Evolutionary conservation across 1,139 yeast species (phyloP).

Genomic region (Suhomyces yuchorum): DNA sequence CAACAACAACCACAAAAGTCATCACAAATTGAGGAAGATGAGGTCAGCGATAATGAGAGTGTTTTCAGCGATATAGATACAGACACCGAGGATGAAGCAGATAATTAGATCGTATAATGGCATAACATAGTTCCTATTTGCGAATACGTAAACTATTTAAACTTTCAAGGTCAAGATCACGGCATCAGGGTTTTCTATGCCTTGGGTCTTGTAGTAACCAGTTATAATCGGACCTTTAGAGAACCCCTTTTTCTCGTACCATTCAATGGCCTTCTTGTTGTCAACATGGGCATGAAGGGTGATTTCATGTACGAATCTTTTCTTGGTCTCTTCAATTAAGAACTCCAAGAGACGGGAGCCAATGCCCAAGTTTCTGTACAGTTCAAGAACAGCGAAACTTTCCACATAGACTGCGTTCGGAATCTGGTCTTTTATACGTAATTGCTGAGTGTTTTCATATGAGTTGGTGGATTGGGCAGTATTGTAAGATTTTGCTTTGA

Average conservation of each 20-base stretch:
- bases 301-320: slow-evolving; percentile 55
- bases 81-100: slow-evolving; percentile 57
- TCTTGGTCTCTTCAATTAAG: slow-evolving; percentile 55
- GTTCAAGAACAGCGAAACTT: slow-evolving; percentile 63
- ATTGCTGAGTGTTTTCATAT: slow-evolving; percentile 29
- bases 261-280: slow-evolving; percentile 47
- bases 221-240: slow-evolving; percentile 36
- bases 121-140: slow-evolving; percentile 1
- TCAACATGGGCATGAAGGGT: slow-evolving; percentile 60
- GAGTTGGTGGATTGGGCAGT: slow-evolving; percentile 26
- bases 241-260: slow-evolving; percentile 63
- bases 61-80: slow-evolving; percentile 52
- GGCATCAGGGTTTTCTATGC: slow-evolving; percentile 51
- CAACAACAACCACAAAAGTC: slow-evolving; percentile 30
- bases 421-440: slow-evolving; percentile 31
- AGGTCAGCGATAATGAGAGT: slow-evolving; percentile 39
- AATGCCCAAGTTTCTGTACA: slow-evolving; percentile 61
- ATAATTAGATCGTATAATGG: slow-evolving; percentile 16
- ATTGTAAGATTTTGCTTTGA: slow-evolving; percentile 53
- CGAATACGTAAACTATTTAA: not conserved
- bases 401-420: slow-evolving; percentile 64
- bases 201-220: slow-evolving; percentile 56
- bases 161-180: slow-evolving; percentile 26
- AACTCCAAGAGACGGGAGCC: slow-evolving; percentile 61
- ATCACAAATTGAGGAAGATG: slow-evolving; percentile 32